These are phyloP conservation scores for Avicennia marina DNA, from an alignment of 257 asterid species.

Conservation along the genomic window DNA sequence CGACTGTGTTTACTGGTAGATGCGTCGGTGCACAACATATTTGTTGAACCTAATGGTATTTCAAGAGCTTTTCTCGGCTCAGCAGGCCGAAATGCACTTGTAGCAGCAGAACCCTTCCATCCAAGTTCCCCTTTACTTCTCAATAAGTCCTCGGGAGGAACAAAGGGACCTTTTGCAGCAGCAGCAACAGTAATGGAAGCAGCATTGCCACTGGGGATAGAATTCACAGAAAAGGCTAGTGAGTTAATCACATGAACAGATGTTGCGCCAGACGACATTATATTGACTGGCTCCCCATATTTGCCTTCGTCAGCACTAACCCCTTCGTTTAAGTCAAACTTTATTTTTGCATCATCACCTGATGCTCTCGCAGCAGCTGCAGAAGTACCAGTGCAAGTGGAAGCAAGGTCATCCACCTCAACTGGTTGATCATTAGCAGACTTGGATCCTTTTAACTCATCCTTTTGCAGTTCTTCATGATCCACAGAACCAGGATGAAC, in stretches of 20 bases:
- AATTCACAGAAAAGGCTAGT: conserved; percentile 30
- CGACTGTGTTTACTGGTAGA: conserved; percentile 46
- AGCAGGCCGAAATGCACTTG: conserved; percentile 99
- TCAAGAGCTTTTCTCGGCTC: conserved; percentile 74
- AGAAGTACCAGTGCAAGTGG: conserved; percentile 22
- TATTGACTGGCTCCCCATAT: conserved; percentile 43
- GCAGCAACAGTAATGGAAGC: conserved; percentile 79
- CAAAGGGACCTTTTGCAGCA: conserved; percentile 81
- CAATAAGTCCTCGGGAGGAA: conserved; percentile 85
- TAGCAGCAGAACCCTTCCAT: conserved; percentile 97
- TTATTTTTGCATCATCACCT: conserved; percentile 37
- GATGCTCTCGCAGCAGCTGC: conserved; percentile 26
- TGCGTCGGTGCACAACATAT: conserved; percentile 28
- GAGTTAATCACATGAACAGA: conserved; percentile 29
- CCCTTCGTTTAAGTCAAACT: conserved; percentile 81
- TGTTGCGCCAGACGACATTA: conserved; percentile 26
- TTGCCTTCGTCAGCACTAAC: conserved; percentile 66
- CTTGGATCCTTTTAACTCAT: conserved; percentile 23
- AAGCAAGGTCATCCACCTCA: conserved; percentile 23
- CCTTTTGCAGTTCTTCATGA: conserved; percentile 21
- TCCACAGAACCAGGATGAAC: conserved; percentile 21
- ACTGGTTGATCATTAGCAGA: conserved; percentile 20
- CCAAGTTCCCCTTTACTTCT: conserved; percentile 74
- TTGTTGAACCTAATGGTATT: conserved; percentile 20
- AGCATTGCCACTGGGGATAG: conserved; percentile 38